phyloP scores from a whole-genome alignment of 129 eudicot genomes.

The Silybum marianum region DNA sequence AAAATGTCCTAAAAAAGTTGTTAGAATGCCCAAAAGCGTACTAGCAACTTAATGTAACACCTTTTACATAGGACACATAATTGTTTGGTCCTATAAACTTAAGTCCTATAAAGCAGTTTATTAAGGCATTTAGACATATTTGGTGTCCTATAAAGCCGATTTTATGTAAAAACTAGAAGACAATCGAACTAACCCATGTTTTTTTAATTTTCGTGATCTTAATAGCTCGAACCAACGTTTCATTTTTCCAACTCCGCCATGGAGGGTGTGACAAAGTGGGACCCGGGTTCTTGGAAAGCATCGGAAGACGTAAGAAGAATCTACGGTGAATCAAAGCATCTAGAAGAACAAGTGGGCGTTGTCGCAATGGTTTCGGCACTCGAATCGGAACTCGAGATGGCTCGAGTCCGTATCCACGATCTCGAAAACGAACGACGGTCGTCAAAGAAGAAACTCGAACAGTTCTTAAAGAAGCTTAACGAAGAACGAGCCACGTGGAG shows the following conservation, averaged over 20 bases:
- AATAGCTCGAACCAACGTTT: slow-evolving; percentile 61
- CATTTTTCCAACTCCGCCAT: slow-evolving; percentile 68
- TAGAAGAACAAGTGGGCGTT: slow-evolving; percentile 45
- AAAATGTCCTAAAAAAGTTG: background rate
- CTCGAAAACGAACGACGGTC: slow-evolving; percentile 82
- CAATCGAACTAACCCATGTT: slow-evolving; percentile 8
- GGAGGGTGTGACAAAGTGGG: slow-evolving; percentile 99
- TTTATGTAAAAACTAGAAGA: no score
- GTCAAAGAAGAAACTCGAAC: slow-evolving; percentile 88
- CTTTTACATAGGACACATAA: background rate
- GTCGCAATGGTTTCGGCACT: slow-evolving; percentile 58
- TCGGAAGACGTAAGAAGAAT: slow-evolving; percentile 44
- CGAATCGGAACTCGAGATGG: slow-evolving; percentile 74
- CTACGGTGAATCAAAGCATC: slow-evolving; percentile 46
- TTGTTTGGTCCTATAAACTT: background rate
- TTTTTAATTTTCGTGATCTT: slow-evolving; percentile 20
- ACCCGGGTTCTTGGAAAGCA: slow-evolving; percentile 60
- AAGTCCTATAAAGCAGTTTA: background rate
- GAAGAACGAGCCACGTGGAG: slow-evolving; percentile 89
- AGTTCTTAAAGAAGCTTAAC: slow-evolving; percentile 72
- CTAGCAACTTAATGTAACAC: background rate
- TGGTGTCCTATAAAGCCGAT: background rate
- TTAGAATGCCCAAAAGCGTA: background rate
- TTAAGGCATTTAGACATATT: background rate
- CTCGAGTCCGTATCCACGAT: slow-evolving; percentile 64